Percentiles rank a stretch among this genome's conserved stretches.
Evolutionary conservation across 441 rosid species (phyloP).

Genomic region (Sinapis alba): DNA sequence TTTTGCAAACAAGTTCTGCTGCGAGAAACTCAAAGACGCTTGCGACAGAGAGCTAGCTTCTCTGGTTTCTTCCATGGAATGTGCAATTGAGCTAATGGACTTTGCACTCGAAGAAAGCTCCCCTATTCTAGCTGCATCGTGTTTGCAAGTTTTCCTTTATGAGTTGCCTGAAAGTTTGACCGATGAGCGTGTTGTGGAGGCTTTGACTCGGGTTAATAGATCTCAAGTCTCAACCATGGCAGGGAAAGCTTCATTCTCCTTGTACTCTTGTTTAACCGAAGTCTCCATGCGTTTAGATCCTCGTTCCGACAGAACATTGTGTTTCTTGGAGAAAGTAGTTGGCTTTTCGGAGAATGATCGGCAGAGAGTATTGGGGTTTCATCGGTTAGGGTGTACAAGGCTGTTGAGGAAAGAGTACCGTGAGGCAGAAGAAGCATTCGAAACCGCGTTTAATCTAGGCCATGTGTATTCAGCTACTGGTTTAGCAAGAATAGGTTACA

Average conservation of each 20-base stretch:
- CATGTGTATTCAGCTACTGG: constrained; percentile 83
- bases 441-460: constrained; percentile 71
- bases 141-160: constrained; percentile 78
- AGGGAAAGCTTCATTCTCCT: constrained; percentile 77
- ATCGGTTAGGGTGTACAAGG: constrained; percentile 88
- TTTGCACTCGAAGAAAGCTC: constrained; percentile 82
- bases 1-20: constrained; percentile 90
- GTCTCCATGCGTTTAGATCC: constrained; percentile 80
- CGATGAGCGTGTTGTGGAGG: constrained; percentile 68
- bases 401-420: constrained; percentile 83
- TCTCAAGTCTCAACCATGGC: constrained; percentile 72
- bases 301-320: constrained; percentile 64
- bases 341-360: constrained; percentile 72
- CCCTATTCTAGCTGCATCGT: constrained; percentile 81
- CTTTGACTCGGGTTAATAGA: constrained; percentile 55
- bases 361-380: constrained; percentile 83
- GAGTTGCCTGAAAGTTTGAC: constrained; percentile 80
- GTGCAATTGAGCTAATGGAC: constrained; percentile 89
- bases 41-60: constrained; percentile 87
- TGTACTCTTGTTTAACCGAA: constrained; percentile 87
- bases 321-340: constrained; percentile 63
- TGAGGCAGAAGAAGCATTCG: constrained; percentile 74
- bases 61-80: constrained; percentile 65
- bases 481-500: constrained; percentile 72
- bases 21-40: constrained; percentile 85